These are phyloP conservation scores for Meyerozyma guilliermondii DNA, from an alignment of 1,139 yeast genomes.

Conservation along the genomic window DNA sequence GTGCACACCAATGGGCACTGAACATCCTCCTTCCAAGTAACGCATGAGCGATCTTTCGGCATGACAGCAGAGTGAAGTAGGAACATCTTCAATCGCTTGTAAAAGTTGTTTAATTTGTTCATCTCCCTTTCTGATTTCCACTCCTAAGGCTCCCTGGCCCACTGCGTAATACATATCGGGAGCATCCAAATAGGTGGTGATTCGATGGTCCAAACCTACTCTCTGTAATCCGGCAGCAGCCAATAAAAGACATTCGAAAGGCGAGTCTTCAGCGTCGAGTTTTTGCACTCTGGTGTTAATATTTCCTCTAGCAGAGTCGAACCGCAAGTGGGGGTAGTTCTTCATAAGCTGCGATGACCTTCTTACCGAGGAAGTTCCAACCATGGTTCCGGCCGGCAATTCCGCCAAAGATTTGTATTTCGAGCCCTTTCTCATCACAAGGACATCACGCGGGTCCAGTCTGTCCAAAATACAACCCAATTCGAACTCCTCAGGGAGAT, in stretches of 20 bases:
- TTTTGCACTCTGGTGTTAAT: constrained; percentile 76
- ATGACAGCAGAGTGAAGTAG: constrained; percentile 71
- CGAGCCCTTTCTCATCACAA: constrained; percentile 71
- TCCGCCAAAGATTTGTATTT: constrained; percentile 61
- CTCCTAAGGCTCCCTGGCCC: constrained; percentile 96
- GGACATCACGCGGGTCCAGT: constrained; percentile 89
- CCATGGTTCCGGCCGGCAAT: constrained; percentile 78
- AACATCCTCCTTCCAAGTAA: constrained; percentile 93
- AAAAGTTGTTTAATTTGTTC: constrained; percentile 52
- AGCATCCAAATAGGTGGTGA: constrained; percentile 63
- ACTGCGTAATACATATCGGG: constrained; percentile 94
- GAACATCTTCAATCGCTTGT: constrained; percentile 57
- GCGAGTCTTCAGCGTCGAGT: constrained; percentile 54
- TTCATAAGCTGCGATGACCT: constrained; percentile 66
- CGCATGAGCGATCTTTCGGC: constrained; percentile 90
- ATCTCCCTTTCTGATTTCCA: constrained; percentile 79
- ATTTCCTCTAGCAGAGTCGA: constrained; percentile 84
- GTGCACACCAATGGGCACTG: constrained; percentile 92
- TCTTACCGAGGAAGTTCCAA: constrained; percentile 92
- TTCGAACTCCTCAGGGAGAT: constrained; percentile 83
- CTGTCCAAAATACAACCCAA: constrained; percentile 83
- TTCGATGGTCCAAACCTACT: constrained; percentile 64
- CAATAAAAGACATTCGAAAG: constrained; percentile 70
- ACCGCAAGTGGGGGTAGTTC: constrained; percentile 36
- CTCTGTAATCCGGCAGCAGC: constrained; percentile 92